phyloP scores from a whole-genome alignment of 371 early-diverging fungal species.

The Apophysomyces sp. region DNA sequence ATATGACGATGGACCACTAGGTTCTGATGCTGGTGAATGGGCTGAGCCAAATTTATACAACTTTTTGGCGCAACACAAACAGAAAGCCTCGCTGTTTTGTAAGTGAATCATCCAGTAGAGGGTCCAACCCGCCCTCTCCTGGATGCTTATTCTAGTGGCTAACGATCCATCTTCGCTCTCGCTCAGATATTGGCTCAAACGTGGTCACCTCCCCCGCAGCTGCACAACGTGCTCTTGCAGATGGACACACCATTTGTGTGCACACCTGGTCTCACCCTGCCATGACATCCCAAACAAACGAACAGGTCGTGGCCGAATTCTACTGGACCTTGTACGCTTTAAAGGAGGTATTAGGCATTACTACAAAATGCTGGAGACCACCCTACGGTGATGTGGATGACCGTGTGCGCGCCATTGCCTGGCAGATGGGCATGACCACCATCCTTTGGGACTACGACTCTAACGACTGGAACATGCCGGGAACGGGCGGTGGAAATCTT shows the following conservation, averaged over 20 bases:
- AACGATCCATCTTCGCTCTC: background rate
- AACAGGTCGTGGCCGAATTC: slow-evolving; percentile 57
- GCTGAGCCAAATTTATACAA: slow-evolving; percentile 30
- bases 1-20: slow-evolving; percentile 25
- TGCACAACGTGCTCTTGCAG: slow-evolving; percentile 44
- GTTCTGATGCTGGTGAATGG: slow-evolving; percentile 11
- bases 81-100: slow-evolving; percentile 21
- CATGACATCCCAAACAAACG: slow-evolving; percentile 54
- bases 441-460: slow-evolving; percentile 47
- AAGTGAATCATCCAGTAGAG: background rate
- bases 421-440: slow-evolving; percentile 50
- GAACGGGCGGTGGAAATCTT: slow-evolving; percentile 40
- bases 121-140: background rate
- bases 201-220: slow-evolving; percentile 44
- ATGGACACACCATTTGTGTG: slow-evolving; percentile 47
- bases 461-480: slow-evolving; percentile 50
- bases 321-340: slow-evolving; percentile 53
- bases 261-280: slow-evolving; percentile 65
- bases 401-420: slow-evolving; percentile 54
- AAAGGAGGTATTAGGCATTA: slow-evolving; percentile 54
- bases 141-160: background rate
- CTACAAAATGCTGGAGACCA: slow-evolving; percentile 56
- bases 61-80: slow-evolving; percentile 19
- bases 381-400: slow-evolving; percentile 58
- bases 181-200: slow-evolving; percentile 42